Base-by-base conservation (phyloP, 2,329 filamentous ascomycete genomes). In the Fusarium xyrophilum region DNA sequence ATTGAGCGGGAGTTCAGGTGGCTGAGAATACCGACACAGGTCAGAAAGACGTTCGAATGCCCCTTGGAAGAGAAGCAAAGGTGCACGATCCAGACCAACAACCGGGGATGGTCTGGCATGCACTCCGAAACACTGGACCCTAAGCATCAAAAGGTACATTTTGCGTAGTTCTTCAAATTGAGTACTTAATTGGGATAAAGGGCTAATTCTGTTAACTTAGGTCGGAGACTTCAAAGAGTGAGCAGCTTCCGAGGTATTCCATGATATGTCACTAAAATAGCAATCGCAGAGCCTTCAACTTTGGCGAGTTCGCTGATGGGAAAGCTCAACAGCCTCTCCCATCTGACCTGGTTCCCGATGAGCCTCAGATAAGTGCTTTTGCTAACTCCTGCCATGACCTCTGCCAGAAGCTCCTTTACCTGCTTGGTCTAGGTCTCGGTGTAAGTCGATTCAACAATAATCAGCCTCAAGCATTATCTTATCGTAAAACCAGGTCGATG, bases 211-310 rank as follows among this genome's bases (percentile, higher is more conserved):
- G 6, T 63, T 14, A 15, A 7, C 33, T 8, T 8, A 93, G 89
- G 84, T 89, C 33, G 92, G 93, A 19, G 93, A 97, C 75, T 93
- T 93, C 73, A 97, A 97, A 84, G 93, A 97, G 92, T 94, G 80
- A 74, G 81, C 30, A 28, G 25, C 21, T 35, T 15, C 48, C 38
- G 32, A 33, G 35, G 14, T 43, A 36, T 40, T 7, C 7, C 28
- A 33, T 25, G 33, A 11, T 27, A n/a, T 38, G 21, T 13, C 63
- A 59, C 42, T 42, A 56, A 56, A 50, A 42, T 39, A 11, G 17
- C 28, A 42, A 48, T 10, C 13, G 58, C 70, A 96, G 93, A 82
- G 93, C 91, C 38, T 95, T 98, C 84, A 99, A 98, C 81, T 91
- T 98, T 75, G 93, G 91, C 68, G 88, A 93, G 71, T 97, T 96